Evolutionary conservation across 2,329 filamentous ascomycete genomes (phyloP).

Genomic region (Colletotrichum karsti): DNA sequence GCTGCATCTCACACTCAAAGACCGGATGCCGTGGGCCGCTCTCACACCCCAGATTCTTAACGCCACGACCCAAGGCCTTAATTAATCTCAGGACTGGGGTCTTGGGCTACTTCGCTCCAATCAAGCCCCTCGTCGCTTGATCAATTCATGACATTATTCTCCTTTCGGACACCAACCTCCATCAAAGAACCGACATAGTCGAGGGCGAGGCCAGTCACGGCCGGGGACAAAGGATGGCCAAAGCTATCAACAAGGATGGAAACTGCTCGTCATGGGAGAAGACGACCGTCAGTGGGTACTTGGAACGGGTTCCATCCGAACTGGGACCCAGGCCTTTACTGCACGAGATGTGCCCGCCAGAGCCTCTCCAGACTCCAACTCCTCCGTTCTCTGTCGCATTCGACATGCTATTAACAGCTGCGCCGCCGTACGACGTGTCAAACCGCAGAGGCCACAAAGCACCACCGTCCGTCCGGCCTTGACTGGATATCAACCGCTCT

Average conservation of each 20-base stretch:
- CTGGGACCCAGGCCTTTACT: neutral
- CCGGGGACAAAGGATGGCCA: neutral
- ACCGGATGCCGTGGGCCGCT: neutral
- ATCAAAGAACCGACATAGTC: neutral
- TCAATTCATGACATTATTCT: constrained; percentile 7
- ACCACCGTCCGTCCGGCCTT: no score
- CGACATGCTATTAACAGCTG: constrained; percentile 1
- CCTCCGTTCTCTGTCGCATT: constrained; percentile 2
- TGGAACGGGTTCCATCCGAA: neutral
- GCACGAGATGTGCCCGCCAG: neutral
- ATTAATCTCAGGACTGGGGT: constrained; percentile 15
- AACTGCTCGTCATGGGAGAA: constrained; percentile 6
- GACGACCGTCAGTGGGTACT: neutral
- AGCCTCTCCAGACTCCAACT: neutral
- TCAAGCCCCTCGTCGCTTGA: neutral
- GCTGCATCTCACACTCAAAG: neutral
- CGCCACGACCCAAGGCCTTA: constrained; percentile 19
- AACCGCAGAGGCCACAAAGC: neutral
- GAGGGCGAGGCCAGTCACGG: no score
- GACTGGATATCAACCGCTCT: neutral
- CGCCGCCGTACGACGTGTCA: constrained; percentile 7
- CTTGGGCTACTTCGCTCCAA: constrained; percentile 6
- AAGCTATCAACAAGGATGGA: neutral
- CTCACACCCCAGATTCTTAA: constrained; percentile 25
- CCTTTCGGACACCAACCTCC: neutral